Evolutionary conservation across 176 grass and related monocot species (phyloP), one percentile per base, ranked within the genome.

Genomic region (Oryza brachyantha): DNA sequence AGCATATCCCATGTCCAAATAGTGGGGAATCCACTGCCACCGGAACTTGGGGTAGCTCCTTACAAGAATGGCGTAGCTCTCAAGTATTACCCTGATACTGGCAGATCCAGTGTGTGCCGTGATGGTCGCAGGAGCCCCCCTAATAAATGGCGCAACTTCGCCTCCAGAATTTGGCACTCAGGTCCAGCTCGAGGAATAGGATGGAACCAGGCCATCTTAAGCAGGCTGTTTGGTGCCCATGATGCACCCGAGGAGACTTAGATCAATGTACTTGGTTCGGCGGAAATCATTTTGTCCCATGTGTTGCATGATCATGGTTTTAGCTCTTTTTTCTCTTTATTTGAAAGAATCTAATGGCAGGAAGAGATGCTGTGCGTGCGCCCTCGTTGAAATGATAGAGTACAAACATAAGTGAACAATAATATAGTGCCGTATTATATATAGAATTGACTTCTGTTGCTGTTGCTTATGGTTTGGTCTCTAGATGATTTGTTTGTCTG

Each of bases 1-100:
- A 92, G 86, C 17, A 59, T 92, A 11, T 77, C 83, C 13, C 75
- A 65, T 73, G 90, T 92, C 59, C 71, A 89, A 17, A 85, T 92
- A 64, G 31, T 81, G 45, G 90, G 86, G 26, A 85, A 40, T 39
- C 79, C 79, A 2, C 12, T 89, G 3, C 73, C 83, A 2, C 55
- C 21, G 31, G 39, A 77, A 13, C 58, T 92, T 58, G 66, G 25
- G 10, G 57, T 84, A 10, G 40, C 69, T 5, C 29, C 87, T 68
- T 32, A 19, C 2, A 64, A 68, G 14, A 61, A 42, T 21, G 48
- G 38, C 10, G 16, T 73, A 10, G 71, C 46, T 59, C 80, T 92
- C 58, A 73, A 62, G 72, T 89, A 89, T 59, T 52, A 32, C 17
- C 83, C 31, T 0, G 43, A 74, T 64, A 26, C 73, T 58, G 12